Base-by-base conservation (phyloP, 345 rosid genomes). In the Syzygium grande region DNA sequence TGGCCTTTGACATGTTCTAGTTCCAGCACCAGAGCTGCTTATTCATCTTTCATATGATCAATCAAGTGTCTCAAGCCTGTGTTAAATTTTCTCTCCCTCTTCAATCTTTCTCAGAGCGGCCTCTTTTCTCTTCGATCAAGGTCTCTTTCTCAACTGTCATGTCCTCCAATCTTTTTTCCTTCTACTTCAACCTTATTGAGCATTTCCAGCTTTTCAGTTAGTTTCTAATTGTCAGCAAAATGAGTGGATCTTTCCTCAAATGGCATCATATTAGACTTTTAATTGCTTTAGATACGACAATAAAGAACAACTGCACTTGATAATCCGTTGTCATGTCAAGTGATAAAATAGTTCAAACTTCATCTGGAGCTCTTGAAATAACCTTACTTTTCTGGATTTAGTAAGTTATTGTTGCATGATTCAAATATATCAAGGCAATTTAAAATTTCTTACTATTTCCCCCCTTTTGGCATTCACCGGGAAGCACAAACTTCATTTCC, bases 21-120 rank as follows among this genome's bases (percentile, higher is more conserved):
- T 90, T 94, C 95, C 88, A 90, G 90, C 87, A 19, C 91, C 51
- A 92, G 90, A 54, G 83, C 73, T 16, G 65, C 86, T 38, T 89
- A 84, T 89, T 93, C 94, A 84, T 87, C 91, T 86, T 91, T 90
- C 84, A 90, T 77, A 52, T 89, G 88, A 68, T 96, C 98, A 90
- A 93, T 94, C 88, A 77, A 80, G 88, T 84, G 90, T 88, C 91
- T 88, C 56, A 85, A 53, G 61, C 89, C 90, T 61, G 84, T 88
- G 34, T 14, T 52, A 17, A 29, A 46, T 79, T 88, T 88, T 89
- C 86, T 85, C 85, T 73, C 84, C 89, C 84, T 89, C 91, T 87
- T 91, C 89, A 87, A 87, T 79, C 87, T 87, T 92, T 68, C 52
- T 63, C 49, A 84, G 21, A 46, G 89, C 89, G 56, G 86, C 89